A percentile compares a stretch with the other conserved stretches of the same genome.
phyloP scores from a whole-genome alignment of 495 filamentous ascomycete genomes.

The Xylaria curta region DNA sequence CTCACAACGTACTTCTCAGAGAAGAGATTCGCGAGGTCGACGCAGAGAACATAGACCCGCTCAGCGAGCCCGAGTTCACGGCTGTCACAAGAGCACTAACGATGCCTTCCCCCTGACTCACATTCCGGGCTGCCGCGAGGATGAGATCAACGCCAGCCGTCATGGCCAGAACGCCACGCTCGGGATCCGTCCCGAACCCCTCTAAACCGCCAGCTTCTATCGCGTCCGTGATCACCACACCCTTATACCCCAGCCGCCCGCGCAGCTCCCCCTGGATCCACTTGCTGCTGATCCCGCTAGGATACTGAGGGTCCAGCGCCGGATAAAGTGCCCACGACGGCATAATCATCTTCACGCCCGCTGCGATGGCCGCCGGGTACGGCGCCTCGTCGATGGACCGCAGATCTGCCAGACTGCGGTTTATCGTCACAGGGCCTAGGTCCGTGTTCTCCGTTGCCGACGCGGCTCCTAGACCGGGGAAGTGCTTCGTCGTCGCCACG shows the following conservation, averaged over 20 bases:
- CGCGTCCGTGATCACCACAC: conserved; percentile 46
- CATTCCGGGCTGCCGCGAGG: conserved; percentile 41
- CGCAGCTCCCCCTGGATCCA: conserved; percentile 43
- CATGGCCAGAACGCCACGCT: conserved; percentile 38
- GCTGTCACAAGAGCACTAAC: conserved; percentile 37
- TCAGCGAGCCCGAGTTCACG: conserved; percentile 34
- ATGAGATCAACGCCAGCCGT: conserved; percentile 45
- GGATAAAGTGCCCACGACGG: conserved; percentile 47
- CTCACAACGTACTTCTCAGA: conserved; percentile 34
- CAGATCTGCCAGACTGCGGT: conserved; percentile 34
- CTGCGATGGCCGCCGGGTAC: conserved; percentile 37
- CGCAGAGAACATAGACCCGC: conserved; percentile 28
- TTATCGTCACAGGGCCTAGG: conserved; percentile 41
- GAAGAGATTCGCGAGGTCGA: conserved; percentile 37
- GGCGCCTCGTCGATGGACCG: conserved; percentile 39
- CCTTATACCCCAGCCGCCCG: conserved; percentile 40
- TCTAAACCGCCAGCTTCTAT: conserved; percentile 45
- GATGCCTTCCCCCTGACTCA: conserved; percentile 41
- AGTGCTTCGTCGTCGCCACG: conserved; percentile 47
- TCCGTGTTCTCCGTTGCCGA: conserved; percentile 39
- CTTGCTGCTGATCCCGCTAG: conserved; percentile 42
- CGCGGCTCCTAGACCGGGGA: conserved; percentile 42
- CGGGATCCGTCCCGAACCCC: conserved; percentile 36
- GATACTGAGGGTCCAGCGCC: conserved; percentile 39
- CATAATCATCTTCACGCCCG: conserved; percentile 48